Conservation (phyloP, 495 filamentous ascomycete genomes). For the Neurospora sp. region DNA sequence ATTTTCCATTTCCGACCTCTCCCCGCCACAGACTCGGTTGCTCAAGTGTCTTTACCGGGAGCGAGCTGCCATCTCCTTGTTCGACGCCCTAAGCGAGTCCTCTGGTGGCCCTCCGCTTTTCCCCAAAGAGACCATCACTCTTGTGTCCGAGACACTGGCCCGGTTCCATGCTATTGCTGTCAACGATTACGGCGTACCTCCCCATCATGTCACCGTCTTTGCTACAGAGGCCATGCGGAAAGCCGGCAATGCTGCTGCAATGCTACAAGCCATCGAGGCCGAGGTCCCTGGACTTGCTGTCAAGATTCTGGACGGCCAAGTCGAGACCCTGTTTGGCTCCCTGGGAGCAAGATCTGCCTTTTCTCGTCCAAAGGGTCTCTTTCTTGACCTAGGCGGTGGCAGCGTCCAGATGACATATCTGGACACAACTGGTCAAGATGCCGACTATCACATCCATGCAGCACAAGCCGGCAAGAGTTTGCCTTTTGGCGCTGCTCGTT, state of each 20-base stretch:
- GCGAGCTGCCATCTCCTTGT: constrained; percentile 75
- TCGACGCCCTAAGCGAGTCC: constrained; percentile 60
- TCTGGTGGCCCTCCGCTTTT: constrained; percentile 43
- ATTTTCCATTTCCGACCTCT: constrained; percentile 77
- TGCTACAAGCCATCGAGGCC: constrained; percentile 51
- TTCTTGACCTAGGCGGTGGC: constrained; percentile 85
- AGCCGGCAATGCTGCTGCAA: constrained; percentile 60
- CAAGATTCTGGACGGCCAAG: constrained; percentile 61
- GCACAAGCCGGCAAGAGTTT: constrained; percentile 44
- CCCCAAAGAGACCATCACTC: constrained; percentile 47
- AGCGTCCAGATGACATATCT: constrained; percentile 88
- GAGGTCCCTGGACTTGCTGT: constrained; percentile 53
- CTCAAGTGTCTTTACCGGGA: constrained; percentile 69
- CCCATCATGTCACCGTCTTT: constrained; percentile 56
- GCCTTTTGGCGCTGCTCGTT: constrained; percentile 79
- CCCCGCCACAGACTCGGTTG: constrained; percentile 56
- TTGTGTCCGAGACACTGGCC: constrained; percentile 52
- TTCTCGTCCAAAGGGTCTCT: constrained; percentile 47
- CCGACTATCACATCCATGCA: constrained; percentile 34
- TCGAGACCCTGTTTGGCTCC: constrained; percentile 76
- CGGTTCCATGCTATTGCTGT: constrained; percentile 68
- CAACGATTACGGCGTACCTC: constrained; percentile 51
- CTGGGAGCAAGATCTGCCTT: constrained; percentile 74
- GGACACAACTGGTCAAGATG: constrained; percentile 45
- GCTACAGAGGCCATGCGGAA: constrained; percentile 85